Evolutionary conservation across 176 grass and related monocot genomes (phyloP), one percentile per base, ranked within the genome.

Genomic region (Carex pumila): DNA sequence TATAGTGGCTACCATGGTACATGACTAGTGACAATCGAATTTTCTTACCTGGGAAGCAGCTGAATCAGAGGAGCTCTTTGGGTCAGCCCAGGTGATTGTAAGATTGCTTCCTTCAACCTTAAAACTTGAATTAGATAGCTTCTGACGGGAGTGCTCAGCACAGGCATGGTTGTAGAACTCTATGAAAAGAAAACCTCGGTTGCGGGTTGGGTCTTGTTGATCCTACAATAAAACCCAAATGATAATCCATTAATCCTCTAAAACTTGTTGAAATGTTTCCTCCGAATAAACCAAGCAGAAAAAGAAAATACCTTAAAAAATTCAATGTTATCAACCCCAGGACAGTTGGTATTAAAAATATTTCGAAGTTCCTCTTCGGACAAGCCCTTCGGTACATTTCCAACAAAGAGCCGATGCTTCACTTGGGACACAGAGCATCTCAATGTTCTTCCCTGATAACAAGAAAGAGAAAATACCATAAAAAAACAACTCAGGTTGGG

Each of bases 141-240:
- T 99, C 80, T 82, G 86, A 77, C 84, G 86, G 36, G 93, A 78
- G 84, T 95, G 93, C 61, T 99, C 93, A 66, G 96, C 96, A 22
- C 96, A 99, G 49, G 93, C 96, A 59, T 95, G 86, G 87, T 99
- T 99, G 80, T 95, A 92, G 59, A 93, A 99, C 80, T 99, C 96
- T 55, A 99, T 89, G 80, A 99, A 99, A 49, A 95, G 89, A 80
- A 99, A 99, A 39, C 96, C 96, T 65, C 96, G 88, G 49, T 99
- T 99, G 1, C 91, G 96, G 65, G 78, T 90, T 13, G 96, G 93
- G 56, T 95, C 91, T 84, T 99, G 93, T 83, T 88, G 85, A 92
- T 99, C 96, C 93, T 99, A 88, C 41, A 87, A 71, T n/a, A 22
- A 1, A 84, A 8, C 13, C 73, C 52, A 56, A 57, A 25, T 18